phyloP scores from a whole-genome alignment of 2,329 filamentous ascomycete genomes.

The Sphaerostilbella broomeana region DNA sequence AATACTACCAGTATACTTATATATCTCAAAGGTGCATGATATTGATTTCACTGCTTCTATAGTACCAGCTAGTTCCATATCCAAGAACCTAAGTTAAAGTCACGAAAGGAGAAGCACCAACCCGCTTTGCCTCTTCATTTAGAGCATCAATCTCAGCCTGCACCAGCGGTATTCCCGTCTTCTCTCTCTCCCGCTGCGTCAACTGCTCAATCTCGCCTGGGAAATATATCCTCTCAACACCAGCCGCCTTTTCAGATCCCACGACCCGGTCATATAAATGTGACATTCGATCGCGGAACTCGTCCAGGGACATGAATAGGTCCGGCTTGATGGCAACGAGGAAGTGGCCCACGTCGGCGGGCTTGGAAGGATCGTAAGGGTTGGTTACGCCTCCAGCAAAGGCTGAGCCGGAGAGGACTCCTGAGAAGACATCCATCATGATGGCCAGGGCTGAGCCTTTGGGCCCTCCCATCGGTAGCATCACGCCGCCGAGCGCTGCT shows the following conservation, averaged over 20 bases:
- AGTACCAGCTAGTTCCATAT: not conserved
- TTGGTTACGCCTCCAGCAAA: constrained; percentile 72
- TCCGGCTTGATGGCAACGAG: constrained; percentile 67
- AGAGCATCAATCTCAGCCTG: constrained; percentile 49
- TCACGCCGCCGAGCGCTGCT: constrained; percentile 65
- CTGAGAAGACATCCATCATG: constrained; percentile 89
- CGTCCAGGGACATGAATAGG: constrained; percentile 62
- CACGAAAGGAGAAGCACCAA: constrained; percentile 27
- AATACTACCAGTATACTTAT: no score
- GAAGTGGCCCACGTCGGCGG: constrained; percentile 69
- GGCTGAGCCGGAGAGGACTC: constrained; percentile 67
- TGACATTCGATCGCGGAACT: constrained; percentile 59
- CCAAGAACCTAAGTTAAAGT: not conserved
- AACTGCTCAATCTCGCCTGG: constrained; percentile 57
- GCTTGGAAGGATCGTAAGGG: constrained; percentile 65
- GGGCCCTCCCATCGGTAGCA: constrained; percentile 80
- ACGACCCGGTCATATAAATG: constrained; percentile 49
- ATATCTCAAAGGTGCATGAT: no score
- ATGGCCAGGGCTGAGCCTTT: constrained; percentile 72
- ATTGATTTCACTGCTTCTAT: not conserved
- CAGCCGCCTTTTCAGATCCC: constrained; percentile 46
- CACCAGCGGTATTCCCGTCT: constrained; percentile 53
- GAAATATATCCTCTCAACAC: constrained; percentile 54
- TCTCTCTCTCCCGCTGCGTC: constrained; percentile 42
- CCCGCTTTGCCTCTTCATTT: constrained; percentile 45